These are phyloP conservation scores for Pichia sp. DNA, from an alignment of 1,139 yeast genomes.

Conservation along the genomic window DNA sequence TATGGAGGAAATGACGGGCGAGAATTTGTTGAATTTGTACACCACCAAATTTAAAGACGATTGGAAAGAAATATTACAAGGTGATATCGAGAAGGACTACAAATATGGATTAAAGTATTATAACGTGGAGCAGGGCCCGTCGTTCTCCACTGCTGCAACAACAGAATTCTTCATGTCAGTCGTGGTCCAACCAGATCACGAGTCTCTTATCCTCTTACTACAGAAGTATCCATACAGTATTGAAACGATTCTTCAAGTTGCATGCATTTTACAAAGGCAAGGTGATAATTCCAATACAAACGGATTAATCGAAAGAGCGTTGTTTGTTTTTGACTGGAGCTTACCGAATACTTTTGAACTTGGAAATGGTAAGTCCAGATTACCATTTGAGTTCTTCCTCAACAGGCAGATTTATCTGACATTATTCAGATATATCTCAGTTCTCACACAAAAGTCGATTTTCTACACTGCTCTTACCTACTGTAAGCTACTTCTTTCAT, in stretches of 20 bases:
- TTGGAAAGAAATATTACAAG: conserved; percentile 46
- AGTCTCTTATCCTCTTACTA: conserved; percentile 53
- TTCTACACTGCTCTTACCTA: conserved; percentile 72
- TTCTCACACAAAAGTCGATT: conserved; percentile 74
- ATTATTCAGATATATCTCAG: conserved; percentile 65
- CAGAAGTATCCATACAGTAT: conserved; percentile 69
- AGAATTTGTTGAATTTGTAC: conserved; percentile 41
- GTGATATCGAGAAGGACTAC: conserved; percentile 44
- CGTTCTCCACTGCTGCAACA: conserved; percentile 22
- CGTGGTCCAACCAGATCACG: conserved; percentile 70
- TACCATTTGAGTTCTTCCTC: conserved; percentile 72
- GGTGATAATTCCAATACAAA: conserved; percentile 71
- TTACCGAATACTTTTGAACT: conserved; percentile 48
- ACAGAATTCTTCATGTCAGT: conserved; percentile 60
- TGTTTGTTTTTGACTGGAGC: conserved; percentile 75
- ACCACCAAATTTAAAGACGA: conserved; percentile 42
- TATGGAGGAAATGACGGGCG: conserved; percentile 52
- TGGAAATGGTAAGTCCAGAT: conserved; percentile 55
- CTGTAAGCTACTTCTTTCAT: conserved; percentile 63
- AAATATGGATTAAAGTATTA: conserved; percentile 53
- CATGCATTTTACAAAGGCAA: conserved; percentile 69
- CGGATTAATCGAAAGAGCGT: conserved; percentile 69
- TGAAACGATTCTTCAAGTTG: conserved; percentile 75
- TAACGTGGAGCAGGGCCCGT: conserved; percentile 48
- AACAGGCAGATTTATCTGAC: conserved; percentile 77